These are phyloP conservation scores for Pleurotus tuber-regium DNA, from an alignment of 768 basidiomycete species.

Conservation along the genomic window DNA sequence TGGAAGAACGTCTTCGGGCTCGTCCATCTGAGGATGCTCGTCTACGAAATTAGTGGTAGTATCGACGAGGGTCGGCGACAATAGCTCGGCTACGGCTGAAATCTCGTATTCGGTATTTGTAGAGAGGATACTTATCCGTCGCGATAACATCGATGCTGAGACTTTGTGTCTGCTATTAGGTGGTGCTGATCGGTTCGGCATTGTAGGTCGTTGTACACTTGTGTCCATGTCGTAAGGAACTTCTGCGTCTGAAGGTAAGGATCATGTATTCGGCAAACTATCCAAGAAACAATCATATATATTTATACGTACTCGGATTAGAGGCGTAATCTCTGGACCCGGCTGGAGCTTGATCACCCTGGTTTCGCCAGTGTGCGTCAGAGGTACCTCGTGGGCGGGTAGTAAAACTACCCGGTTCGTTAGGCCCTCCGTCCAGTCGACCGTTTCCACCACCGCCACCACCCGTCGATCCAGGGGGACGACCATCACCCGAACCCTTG, in stretches of 20 bases:
- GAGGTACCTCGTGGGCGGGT: conserved; percentile 71
- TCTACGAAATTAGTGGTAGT: neutral
- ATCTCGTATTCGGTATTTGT: conserved; percentile 48
- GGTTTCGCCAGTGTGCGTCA: conserved; percentile 55
- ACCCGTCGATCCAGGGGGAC: conserved; percentile 19
- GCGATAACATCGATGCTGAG: neutral
- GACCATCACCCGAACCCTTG: conserved; percentile 32
- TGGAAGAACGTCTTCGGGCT: conserved; percentile 7
- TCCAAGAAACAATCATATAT: conserved; percentile 11
- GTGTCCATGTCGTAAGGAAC: conserved; percentile 21
- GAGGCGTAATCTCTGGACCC: neutral
- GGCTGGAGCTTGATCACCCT: conserved; percentile 3
- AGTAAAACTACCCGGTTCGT: conserved; percentile 29
- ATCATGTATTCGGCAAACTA: conserved; percentile 6
- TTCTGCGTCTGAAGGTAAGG: neutral
- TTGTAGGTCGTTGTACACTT: conserved; percentile 1
- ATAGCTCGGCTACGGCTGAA: conserved; percentile 46
- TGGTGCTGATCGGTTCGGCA: conserved; percentile 1
- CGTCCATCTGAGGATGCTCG: neutral
- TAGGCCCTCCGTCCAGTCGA: conserved; percentile 24
- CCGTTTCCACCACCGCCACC: conserved; percentile 35
- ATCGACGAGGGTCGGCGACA: conserved; percentile 33
- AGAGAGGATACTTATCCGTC: conserved; percentile 38
- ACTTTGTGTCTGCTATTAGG: neutral
- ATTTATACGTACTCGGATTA: conserved; percentile 8